These are phyloP conservation scores for Torrubiella hemipterigena DNA, from an alignment of 2,329 filamentous ascomycete species.

Conservation along the genomic window DNA sequence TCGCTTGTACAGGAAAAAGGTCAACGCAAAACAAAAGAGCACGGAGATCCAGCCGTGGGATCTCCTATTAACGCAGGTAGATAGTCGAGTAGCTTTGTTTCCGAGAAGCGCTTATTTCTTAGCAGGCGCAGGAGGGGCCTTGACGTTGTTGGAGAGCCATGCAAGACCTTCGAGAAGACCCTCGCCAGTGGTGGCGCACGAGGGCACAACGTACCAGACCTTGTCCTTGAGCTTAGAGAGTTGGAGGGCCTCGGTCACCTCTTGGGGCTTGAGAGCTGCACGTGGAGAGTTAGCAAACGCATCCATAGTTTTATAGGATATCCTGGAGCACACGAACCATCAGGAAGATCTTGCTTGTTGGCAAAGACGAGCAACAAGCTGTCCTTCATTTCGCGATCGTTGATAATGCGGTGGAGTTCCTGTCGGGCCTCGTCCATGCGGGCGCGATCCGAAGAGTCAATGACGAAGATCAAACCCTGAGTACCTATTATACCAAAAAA, in stretches of 20 bases:
- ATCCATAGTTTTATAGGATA: not conserved
- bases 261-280: slow-evolving; percentile 64
- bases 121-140: slow-evolving; percentile 42
- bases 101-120: slow-evolving; percentile 45
- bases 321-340: slow-evolving; percentile 41
- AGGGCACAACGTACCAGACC: slow-evolving; percentile 76
- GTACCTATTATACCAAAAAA: no score
- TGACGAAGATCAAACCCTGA: slow-evolving; percentile 96
- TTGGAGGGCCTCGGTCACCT: slow-evolving; percentile 67
- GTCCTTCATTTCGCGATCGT: slow-evolving; percentile 96
- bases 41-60: no score
- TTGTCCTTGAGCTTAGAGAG: slow-evolving; percentile 70
- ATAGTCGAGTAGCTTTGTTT: no score
- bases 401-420: slow-evolving; percentile 94
- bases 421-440: slow-evolving; percentile 88
- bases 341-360: slow-evolving; percentile 94
- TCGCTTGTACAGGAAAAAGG: no score
- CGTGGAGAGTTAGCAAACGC: slow-evolving; percentile 2
- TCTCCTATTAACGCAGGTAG: no score
- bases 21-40: no score
- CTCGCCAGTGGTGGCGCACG: slow-evolving; percentile 70
- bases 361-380: slow-evolving; percentile 90
- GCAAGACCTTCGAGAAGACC: slow-evolving; percentile 71
- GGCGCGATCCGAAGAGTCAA: slow-evolving; percentile 85
- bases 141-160: slow-evolving; percentile 79